Conservation (phyloP, 495 filamentous ascomycete species). For the Xylaria acuta region DNA sequence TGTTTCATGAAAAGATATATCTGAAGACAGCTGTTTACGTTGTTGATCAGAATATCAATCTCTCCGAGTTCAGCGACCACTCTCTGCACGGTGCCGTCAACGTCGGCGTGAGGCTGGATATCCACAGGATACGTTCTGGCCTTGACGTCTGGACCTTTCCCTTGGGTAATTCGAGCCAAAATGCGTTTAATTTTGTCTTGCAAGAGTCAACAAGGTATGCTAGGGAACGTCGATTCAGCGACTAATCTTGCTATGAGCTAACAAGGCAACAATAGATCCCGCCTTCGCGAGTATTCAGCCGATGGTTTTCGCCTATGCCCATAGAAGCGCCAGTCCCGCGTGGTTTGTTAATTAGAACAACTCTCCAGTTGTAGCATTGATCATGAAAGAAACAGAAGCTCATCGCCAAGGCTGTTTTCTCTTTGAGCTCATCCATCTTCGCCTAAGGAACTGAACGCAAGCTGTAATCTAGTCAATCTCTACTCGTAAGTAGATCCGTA, state of each 20-base stretch:
- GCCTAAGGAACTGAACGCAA: background rate
- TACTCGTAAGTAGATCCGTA: background rate
- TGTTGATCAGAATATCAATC: background rate
- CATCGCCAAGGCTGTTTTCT: too few relatives aligned
- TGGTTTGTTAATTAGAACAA: background rate
- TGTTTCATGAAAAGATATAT: background rate
- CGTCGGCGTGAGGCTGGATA: background rate
- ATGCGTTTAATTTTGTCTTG: background rate
- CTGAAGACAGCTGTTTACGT: background rate
- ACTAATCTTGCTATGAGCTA: conserved; percentile 34
- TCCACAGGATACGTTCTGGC: background rate
- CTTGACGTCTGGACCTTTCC: background rate
- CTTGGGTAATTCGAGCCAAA: background rate
- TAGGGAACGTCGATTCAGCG: background rate
- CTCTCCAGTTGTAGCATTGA: too few relatives aligned
- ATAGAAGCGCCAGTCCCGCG: background rate
- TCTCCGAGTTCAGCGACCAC: background rate
- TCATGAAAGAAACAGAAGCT: too few relatives aligned
- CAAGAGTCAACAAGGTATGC: background rate
- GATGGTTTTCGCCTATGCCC: background rate
- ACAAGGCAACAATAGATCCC: background rate
- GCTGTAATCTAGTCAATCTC: background rate
- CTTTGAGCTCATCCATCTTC: background rate
- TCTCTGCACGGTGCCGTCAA: background rate
- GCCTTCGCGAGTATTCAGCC: background rate